Conservation (phyloP, 345 rosid genomes). For the Rhizophora apiculata region DNA sequence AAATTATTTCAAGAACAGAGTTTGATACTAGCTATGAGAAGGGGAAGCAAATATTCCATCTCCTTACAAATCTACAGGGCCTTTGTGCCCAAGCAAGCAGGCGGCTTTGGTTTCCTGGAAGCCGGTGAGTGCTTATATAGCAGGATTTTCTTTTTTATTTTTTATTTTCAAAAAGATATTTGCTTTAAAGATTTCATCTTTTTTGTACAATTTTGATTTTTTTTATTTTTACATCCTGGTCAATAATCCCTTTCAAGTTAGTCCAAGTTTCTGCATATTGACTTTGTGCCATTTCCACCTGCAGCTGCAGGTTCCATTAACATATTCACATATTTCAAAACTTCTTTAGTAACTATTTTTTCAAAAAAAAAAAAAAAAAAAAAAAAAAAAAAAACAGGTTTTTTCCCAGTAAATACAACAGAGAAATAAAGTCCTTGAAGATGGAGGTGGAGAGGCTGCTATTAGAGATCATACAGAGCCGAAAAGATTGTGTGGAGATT, state of each 20-base stretch:
- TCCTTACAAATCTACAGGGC: conserved; percentile 56
- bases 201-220: background rate
- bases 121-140: conserved; percentile 48
- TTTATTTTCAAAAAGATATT: background rate
- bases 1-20: conserved; percentile 84
- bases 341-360: background rate
- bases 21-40: conserved; percentile 74
- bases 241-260: conserved; percentile 7
- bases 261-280: conserved; percentile 3
- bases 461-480: conserved; percentile 78
- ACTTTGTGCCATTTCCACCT: background rate
- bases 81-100: conserved; percentile 80
- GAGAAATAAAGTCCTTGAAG: conserved; percentile 79
- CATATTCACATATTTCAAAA: too few species aligned
- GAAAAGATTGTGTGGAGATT: conserved; percentile 69
- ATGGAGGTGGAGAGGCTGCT: conserved; percentile 75
- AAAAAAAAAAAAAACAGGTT: conserved; percentile 42
- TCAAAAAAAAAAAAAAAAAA: background rate
- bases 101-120: conserved; percentile 86
- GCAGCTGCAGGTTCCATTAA: background rate
- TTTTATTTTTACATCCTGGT: too few species aligned
- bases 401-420: conserved; percentile 81
- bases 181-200: background rate
- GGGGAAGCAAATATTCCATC: conserved; percentile 74
- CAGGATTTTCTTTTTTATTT: background rate